Conservation (phyloP, 441 rosid species). For the Populus hybrid region DNA sequence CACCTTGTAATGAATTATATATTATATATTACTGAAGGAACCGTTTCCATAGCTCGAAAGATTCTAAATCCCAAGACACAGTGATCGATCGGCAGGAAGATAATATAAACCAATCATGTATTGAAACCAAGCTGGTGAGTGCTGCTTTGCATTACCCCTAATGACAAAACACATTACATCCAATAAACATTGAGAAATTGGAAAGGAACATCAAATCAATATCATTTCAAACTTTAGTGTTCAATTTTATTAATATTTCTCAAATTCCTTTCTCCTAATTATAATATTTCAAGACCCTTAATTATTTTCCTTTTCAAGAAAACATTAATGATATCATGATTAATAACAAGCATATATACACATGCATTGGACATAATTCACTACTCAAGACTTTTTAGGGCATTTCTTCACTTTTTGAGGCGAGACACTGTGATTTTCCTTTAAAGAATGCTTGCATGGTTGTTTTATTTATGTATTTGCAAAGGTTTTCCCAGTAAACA, state of each 20-base stretch:
- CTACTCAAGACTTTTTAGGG: neutral
- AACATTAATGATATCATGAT: neutral
- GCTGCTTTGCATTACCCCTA: neutral
- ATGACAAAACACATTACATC: neutral
- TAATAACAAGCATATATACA: neutral
- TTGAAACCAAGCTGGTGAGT: neutral
- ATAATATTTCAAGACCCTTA: neutral
- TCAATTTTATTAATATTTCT: neutral
- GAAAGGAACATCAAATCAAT: neutral
- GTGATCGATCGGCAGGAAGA: neutral
- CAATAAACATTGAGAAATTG: neutral
- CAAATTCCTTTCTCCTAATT: neutral
- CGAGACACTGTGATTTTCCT: neutral
- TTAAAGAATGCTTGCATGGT: neutral
- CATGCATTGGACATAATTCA: neutral
- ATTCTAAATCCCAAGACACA: slow-evolving; percentile 9
- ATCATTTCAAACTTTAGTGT: neutral
- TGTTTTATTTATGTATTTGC: neutral
- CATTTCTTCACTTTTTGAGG: slow-evolving; percentile 1
- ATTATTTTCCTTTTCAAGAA: neutral
- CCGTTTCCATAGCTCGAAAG: neutral
- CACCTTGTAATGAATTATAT: neutral
- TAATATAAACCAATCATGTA: slow-evolving; percentile 11
- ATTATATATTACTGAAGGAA: neutral
- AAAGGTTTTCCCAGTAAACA: neutral